Evolutionary conservation across 164 flowering plant genomes (phyloP).

Genomic region (Chimonanthus praecox): DNA sequence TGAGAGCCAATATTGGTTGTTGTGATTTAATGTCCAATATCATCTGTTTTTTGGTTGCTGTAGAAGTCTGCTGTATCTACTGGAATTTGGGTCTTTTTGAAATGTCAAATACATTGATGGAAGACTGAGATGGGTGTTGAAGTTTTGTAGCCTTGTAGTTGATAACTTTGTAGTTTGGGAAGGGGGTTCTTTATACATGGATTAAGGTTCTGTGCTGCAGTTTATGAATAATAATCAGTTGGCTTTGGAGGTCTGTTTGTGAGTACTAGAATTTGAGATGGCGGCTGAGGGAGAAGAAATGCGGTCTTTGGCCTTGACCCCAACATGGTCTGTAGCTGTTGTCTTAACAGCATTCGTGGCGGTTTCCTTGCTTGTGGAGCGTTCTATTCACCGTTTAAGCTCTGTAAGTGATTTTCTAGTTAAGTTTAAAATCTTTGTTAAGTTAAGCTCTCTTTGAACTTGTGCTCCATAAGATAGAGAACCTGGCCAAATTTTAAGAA

Average conservation of each 20-base stretch:
- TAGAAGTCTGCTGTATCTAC: neutral
- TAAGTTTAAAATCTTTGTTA: neutral
- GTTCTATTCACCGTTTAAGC: conserved; percentile 77
- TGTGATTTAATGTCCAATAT: neutral
- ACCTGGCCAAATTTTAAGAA: neutral
- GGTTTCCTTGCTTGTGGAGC: conserved; percentile 91
- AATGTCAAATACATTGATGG: neutral
- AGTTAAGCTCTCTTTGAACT: neutral
- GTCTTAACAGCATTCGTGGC: conserved; percentile 85
- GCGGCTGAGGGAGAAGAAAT: conserved; percentile 34
- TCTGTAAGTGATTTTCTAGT: conserved; percentile 47
- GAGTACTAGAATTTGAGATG: conserved; percentile 25
- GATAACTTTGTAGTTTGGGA: neutral
- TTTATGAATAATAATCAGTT: neutral
- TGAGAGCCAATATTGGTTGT: neutral
- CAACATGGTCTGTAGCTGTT: conserved; percentile 97
- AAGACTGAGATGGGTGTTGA: neutral
- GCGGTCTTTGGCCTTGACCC: conserved; percentile 88
- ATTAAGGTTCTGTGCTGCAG: neutral
- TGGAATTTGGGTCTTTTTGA: neutral
- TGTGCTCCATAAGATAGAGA: neutral
- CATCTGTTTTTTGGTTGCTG: neutral
- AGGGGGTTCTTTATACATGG: neutral
- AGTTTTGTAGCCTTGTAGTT: neutral
- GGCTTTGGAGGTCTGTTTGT: neutral